phyloP scores from a whole-genome alignment of 768 basidiomycete genomes.

The Xerocomellus dryophilus region DNA sequence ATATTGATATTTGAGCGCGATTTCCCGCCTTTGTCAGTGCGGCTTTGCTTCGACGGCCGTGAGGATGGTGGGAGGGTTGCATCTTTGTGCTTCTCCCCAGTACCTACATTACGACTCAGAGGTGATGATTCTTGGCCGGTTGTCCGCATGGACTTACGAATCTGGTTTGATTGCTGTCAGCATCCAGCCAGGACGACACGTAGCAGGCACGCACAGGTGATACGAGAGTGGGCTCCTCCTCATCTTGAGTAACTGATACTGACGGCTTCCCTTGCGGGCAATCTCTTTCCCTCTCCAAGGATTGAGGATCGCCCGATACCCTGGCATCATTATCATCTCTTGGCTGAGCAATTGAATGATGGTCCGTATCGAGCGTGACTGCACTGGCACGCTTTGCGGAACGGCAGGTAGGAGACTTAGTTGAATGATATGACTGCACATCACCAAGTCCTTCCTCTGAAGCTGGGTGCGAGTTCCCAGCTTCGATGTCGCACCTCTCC shows the following conservation, averaged over 20 bases:
- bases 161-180: not conserved
- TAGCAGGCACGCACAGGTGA: constrained; percentile 4
- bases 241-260: not conserved
- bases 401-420: not conserved
- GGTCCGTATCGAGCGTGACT: not conserved
- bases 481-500: not conserved
- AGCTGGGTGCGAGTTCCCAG: not conserved
- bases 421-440: not conserved
- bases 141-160: not conserved
- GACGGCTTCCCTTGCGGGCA: not conserved
- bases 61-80: not conserved
- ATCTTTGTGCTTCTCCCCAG: constrained; percentile 17
- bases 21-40: constrained; percentile 12
- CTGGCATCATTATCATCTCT: not conserved
- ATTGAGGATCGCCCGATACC: not conserved
- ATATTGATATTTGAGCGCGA: constrained; percentile 55
- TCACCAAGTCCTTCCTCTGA: not conserved
- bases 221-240: not conserved
- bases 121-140: not conserved
- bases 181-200: not conserved
- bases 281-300: not conserved
- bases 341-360: not conserved
- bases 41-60: constrained; percentile 23
- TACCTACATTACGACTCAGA: not conserved
- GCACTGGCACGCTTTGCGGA: constrained; percentile 6